A percentile compares a stretch with the other conserved stretches of the same genome.
Conservation (phyloP, 2,329 filamentous ascomycete genomes). For the Incumbomyces lentus region DNA sequence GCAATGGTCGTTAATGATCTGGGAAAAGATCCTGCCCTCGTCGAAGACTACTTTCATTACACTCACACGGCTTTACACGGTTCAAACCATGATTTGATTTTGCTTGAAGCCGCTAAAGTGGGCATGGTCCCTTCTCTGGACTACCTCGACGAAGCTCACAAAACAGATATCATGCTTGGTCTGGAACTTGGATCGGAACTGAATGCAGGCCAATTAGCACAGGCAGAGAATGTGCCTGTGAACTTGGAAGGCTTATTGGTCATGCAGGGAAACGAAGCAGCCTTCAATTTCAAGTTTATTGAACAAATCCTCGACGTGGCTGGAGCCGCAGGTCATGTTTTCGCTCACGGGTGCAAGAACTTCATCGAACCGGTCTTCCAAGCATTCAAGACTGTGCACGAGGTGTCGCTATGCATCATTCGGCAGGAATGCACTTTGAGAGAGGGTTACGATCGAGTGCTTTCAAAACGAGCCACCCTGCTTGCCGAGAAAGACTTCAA, state of each 20-base stretch:
- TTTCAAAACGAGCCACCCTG: slow-evolving; percentile 24
- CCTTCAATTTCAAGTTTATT: slow-evolving; percentile 28
- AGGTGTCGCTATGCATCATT: slow-evolving; percentile 25
- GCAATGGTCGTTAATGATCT: slow-evolving; percentile 30
- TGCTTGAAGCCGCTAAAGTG: slow-evolving; percentile 23
- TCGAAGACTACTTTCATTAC: slow-evolving; percentile 16
- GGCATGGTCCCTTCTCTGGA: slow-evolving; percentile 24
- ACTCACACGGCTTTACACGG: slow-evolving; percentile 7
- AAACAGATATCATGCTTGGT: slow-evolving; percentile 25
- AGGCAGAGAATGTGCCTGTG: slow-evolving; percentile 28
- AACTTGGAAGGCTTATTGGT: slow-evolving; percentile 23
- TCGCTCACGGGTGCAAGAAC: slow-evolving; percentile 24
- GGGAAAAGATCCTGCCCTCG: slow-evolving; percentile 28
- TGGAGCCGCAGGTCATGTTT: slow-evolving; percentile 28
- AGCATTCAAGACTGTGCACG: slow-evolving; percentile 24
- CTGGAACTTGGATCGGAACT: slow-evolving; percentile 28
- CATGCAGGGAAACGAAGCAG: slow-evolving; percentile 21
- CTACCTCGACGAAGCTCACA: slow-evolving; percentile 16
- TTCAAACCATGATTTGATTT: slow-evolving; percentile 26
- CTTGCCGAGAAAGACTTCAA: slow-evolving; percentile 24
- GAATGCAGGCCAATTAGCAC: slow-evolving; percentile 31
- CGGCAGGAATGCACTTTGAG: slow-evolving; percentile 17
- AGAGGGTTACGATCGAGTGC: slow-evolving; percentile 26
- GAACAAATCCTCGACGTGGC: slow-evolving; percentile 31
- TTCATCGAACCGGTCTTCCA: slow-evolving; percentile 28